phyloP scores from a whole-genome alignment of 2,329 filamentous ascomycete species.

The Parafenestella ontariensis region DNA sequence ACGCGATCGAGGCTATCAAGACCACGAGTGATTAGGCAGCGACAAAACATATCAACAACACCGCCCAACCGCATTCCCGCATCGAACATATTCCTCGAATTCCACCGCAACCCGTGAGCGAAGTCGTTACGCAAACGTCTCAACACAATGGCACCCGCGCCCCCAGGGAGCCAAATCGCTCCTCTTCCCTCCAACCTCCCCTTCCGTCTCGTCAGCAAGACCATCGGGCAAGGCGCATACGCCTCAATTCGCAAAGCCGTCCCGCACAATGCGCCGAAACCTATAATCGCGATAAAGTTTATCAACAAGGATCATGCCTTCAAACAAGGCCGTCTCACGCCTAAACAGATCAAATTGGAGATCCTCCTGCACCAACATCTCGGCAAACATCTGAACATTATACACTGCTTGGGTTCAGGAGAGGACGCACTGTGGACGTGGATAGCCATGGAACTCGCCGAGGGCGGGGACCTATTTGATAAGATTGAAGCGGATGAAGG shows the following conservation, averaged over 20 bases:
- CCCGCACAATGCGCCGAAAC: conserved; percentile 70
- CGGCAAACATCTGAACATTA: conserved; percentile 89
- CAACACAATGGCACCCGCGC: conserved; percentile 29
- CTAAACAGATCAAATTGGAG: conserved; percentile 91
- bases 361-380: conserved; percentile 88
- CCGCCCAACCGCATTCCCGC: neutral
- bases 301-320: conserved; percentile 97
- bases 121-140: neutral
- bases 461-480: conserved; percentile 96
- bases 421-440: conserved; percentile 89
- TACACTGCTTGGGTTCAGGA: conserved; percentile 87
- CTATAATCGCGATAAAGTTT: conserved; percentile 96
- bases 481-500: conserved; percentile 98
- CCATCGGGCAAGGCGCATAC: conserved; percentile 95
- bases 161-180: conserved; percentile 76
- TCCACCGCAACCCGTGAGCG: neutral
- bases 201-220: conserved; percentile 94
- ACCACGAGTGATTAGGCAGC: conserved; percentile 16
- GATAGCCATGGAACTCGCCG: conserved; percentile 98
- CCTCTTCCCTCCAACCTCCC: conserved; percentile 85
- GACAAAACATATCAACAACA: conserved; percentile 11
- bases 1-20: neutral
- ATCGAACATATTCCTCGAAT: neutral
- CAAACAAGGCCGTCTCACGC: conserved; percentile 84
- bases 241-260: conserved; percentile 98